These are phyloP conservation scores for Seiridium unicorne DNA, from an alignment of 2,329 filamentous ascomycete species.

Conservation along the genomic window DNA sequence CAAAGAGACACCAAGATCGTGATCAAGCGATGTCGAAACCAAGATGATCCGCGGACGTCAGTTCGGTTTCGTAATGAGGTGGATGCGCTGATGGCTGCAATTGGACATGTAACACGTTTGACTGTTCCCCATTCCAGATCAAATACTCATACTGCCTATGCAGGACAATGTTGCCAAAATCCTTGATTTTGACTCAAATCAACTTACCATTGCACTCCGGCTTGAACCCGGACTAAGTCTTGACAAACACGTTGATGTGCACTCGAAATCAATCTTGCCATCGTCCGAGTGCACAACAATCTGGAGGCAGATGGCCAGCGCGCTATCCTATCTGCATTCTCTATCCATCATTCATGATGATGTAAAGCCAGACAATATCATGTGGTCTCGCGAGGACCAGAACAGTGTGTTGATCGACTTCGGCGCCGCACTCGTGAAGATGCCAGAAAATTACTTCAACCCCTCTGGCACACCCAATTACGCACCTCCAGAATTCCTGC, in stretches of 20 bases:
- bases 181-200: neutral
- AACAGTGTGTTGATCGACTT: neutral
- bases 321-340: neutral
- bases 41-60: neutral
- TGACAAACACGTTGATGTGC: neutral
- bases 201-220: neutral
- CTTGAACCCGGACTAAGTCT: neutral
- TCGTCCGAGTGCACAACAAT: neutral
- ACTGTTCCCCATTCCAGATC: neutral
- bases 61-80: neutral
- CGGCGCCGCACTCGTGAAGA: neutral
- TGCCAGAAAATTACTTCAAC: neutral
- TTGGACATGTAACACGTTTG: neutral
- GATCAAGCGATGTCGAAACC: neutral
- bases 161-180: neutral
- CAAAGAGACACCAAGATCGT: neutral
- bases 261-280: neutral
- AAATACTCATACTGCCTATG: neutral
- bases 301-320: neutral
- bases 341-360: slow-evolving; percentile 3
- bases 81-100: neutral
- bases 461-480: slow-evolving; percentile 1
- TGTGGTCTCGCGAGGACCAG: neutral
- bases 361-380: slow-evolving; percentile 7
- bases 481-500: neutral